Evolutionary conservation across 2,329 filamentous ascomycete genomes (phyloP), one percentile per base, ranked within the genome.

Genomic region (Hymenoscyphus fructigenus): DNA sequence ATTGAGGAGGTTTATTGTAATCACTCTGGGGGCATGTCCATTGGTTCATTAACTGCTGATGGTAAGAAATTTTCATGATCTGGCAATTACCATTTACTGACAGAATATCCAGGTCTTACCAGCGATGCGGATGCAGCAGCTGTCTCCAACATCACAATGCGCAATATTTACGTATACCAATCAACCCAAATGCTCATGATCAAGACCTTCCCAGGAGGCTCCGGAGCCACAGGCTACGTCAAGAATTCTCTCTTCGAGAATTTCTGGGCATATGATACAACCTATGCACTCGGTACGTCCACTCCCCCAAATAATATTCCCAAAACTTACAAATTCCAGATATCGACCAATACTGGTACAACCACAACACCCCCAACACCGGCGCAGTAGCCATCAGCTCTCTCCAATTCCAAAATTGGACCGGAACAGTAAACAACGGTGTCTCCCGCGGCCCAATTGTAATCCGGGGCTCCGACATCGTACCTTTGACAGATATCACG

Each of bases 181-280:
- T 76, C 74, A 3, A 78, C 74, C 59, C 74, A 78, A 56, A 76
- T 78, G 29, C 68, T 74, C 17, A 77, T 78, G 61, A 78, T 78
- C 68, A 78, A 78, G 63, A 78, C 77, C 10, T 78, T 75, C 63
- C 77, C 77, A 0, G 77, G 77, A 3, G 77, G 77, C 15, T 76
- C 74, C 0, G 71, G 70, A 4, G 67, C 69, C 29, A 66, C 62
- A 26, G 76, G 76, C 28, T 78, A 77, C 59, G 76, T 78, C 20
- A 75, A 70, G 28, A 74, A 78, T 60, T 68, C 75, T 5, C 71
- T 73, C 0, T 78, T 78, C 57, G 72, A 75, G 50, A 74, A 74
- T 50, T 71, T 74, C 63, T 69, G 69, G 64, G 66, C 67, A 15
- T 69, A 73, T 38, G 67, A 66, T 20, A 70, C 68, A 1, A 69